Evolutionary conservation across 2,329 filamentous ascomycete genomes (phyloP).

Genomic region (Neofusicoccum sp.): DNA sequence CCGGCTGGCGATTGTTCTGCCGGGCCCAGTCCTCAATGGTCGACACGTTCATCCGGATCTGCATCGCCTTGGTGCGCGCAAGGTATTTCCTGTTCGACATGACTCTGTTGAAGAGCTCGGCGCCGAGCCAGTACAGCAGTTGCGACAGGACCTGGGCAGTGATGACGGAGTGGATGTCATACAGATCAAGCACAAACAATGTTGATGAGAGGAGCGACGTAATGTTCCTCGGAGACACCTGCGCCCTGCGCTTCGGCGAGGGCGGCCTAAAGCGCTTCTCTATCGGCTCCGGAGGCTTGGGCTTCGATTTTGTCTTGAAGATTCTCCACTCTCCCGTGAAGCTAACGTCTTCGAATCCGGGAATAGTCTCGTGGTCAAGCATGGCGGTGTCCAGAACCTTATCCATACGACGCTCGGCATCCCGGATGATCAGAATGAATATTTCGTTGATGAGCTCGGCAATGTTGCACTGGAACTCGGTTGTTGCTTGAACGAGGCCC

Average conservation of each 20-base stretch:
- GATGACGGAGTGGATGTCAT: conserved; percentile 97
- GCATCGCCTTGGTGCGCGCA: conserved; percentile 96
- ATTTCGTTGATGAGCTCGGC: conserved; percentile 97
- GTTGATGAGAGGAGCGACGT: conserved; percentile 94
- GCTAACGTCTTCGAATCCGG: conserved; percentile 91
- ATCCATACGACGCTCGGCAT: conserved; percentile 92
- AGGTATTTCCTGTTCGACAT: conserved; percentile 96
- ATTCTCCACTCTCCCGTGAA: conserved; percentile 99
- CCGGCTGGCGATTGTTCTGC: conserved; percentile 86
- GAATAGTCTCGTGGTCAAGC: conserved; percentile 97
- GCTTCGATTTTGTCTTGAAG: conserved; percentile 85
- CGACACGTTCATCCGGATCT: conserved; percentile 98
- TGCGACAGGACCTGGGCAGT: conserved; percentile 88
- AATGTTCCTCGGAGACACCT: conserved; percentile 90
- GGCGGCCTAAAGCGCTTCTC: conserved; percentile 91
- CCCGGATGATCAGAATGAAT: conserved; percentile 93
- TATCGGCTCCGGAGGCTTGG: conserved; percentile 77
- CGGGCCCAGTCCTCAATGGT: conserved; percentile 94
- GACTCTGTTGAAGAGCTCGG: conserved; percentile 95
- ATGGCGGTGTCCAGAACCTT: conserved; percentile 91
- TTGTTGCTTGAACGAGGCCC: conserved; percentile 75
- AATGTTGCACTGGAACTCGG: conserved; percentile 87
- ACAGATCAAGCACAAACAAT: conserved; percentile 95
- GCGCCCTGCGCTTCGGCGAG: conserved; percentile 87
- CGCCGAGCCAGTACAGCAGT: conserved; percentile 91